Evolutionary conservation across 2,329 filamentous ascomycete species (phyloP), one percentile per base, ranked within the genome.

Genomic region (Alternaria tenuissima): DNA sequence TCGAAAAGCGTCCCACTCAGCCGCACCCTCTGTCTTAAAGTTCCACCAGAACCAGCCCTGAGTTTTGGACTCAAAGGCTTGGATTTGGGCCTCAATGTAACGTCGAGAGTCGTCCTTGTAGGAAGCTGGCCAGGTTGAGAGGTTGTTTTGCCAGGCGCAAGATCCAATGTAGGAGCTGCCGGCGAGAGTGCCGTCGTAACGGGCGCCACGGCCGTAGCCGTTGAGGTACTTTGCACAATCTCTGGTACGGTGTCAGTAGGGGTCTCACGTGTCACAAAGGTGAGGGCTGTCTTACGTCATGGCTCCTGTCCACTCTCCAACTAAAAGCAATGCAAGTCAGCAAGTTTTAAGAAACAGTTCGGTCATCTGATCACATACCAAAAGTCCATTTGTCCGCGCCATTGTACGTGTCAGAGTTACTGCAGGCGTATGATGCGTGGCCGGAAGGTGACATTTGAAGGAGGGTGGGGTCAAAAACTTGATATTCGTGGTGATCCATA

Each of bases 401-500:
- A 7, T 77, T 74, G 59, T 87, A 87, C 7, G 76, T 71, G 2
- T 75, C 72, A 3, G 81, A 82, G 65, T 85, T 84, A 53, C 80
- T 81, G 78, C 88, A 91, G 52, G 86, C 87, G 28, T 79, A 77
- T 58, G 83, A 77, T 38, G 86, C 78, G 65, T 91, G 89, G 56
- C 86, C 72, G 64, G 80, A 78, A 4, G 83, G 82, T 36, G 80
- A 76, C 73, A 86, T 76, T 22, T 81, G 80, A 30, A 89, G 78
- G 28, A 85, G 78, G 0, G 77, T 79, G 24, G 82, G 76, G 60
- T 80, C 82, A 77, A 91, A 91, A 59, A 88, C 82, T 72, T 90
- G 86, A 72, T 91, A 91, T 71, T 91, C 87, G 72, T 91, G 89
- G 59, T 89, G 87, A 70, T 91, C 89, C 63, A 91, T 77, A 46